Evolutionary conservation across 2,329 filamentous ascomycete species (phyloP), one percentile per base, ranked within the genome.

Genomic region (Zopfia rhizophila): DNA sequence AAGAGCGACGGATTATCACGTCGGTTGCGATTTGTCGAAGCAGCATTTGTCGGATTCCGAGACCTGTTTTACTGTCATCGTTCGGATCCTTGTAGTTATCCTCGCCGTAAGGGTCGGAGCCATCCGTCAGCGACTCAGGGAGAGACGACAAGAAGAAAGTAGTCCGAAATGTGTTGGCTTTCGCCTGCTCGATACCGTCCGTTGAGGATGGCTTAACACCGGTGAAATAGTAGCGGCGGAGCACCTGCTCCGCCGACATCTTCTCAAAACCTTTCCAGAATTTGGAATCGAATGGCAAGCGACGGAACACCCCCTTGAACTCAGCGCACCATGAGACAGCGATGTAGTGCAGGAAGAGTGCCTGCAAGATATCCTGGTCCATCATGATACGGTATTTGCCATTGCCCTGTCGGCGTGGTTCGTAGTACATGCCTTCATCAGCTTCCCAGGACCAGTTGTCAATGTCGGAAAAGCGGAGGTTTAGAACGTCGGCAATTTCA

Each of bases 371-470:
- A 36, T 78, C 75, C 42, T 78, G 74, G 44, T 78, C 74, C 62
- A 75, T 73, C 69, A 75, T 75, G 39, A 77, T 74, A 2, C 73
- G 66, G 47, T 75, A 77, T 45, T 75, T 77, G 2, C 75, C 75
- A 39, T 76, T 77, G 17, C 74, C 49, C 24, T 75, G 71, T 25
- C 69, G 71, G 7, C 73, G 71, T 19, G 74, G 74, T 38, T 75
- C 56, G 16, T 77, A 72, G 4, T 72, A 73, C 35, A 77, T 73
- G 4, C 73, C 74, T 12, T 72, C 62, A 5, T 68, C 55, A 1
- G 72, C 61, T 27, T 75, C 66, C 75, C 75, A 78, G 8, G 72
- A 65, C 75, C 74, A 78, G 16, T 68, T 68, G 24, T 71, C 61
- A 7, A 78, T 49, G 32, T 72, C 72, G 1, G 68, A 67, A 43